These are phyloP conservation scores for Agapanthus africanus DNA, from an alignment of 106 monocot genomes.

Conservation along the genomic window DNA sequence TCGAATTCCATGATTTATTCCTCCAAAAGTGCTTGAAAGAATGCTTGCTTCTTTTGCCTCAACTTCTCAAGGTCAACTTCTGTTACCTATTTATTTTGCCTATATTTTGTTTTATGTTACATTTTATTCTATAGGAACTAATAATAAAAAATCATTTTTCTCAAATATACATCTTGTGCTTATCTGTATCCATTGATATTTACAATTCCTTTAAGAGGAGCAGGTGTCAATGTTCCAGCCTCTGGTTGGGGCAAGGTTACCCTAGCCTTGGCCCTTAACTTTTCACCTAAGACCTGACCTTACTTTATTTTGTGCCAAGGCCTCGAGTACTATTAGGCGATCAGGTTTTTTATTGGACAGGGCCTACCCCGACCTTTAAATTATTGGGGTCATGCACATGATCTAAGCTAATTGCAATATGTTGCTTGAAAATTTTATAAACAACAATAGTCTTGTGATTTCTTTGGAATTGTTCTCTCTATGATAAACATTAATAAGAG, in stretches of 20 bases:
- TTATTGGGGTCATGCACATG: neutral
- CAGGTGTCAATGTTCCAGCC: neutral
- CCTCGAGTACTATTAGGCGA: neutral
- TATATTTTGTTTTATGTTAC: neutral
- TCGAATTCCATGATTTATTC: slow-evolving; percentile 85
- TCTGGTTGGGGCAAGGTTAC: neutral
- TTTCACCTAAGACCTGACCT: neutral
- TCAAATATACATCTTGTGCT: neutral
- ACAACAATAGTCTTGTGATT: no score
- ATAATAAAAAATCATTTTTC: neutral
- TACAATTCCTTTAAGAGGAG: neutral
- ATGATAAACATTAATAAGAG: neutral
- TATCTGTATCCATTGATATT: neutral
- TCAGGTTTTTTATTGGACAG: neutral
- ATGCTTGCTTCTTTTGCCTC: slow-evolving; percentile 83
- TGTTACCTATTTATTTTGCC: no score
- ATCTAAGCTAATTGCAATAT: neutral
- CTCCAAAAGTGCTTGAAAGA: slow-evolving; percentile 96
- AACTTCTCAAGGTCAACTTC: slow-evolving; percentile 66
- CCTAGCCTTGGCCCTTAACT: neutral
- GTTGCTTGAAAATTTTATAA: no score
- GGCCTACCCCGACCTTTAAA: neutral
- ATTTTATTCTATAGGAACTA: neutral
- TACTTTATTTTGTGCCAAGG: no score
- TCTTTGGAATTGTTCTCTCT: neutral